phyloP scores from a whole-genome alignment of 495 filamentous ascomycete species.

The Filosporella fistucella region DNA sequence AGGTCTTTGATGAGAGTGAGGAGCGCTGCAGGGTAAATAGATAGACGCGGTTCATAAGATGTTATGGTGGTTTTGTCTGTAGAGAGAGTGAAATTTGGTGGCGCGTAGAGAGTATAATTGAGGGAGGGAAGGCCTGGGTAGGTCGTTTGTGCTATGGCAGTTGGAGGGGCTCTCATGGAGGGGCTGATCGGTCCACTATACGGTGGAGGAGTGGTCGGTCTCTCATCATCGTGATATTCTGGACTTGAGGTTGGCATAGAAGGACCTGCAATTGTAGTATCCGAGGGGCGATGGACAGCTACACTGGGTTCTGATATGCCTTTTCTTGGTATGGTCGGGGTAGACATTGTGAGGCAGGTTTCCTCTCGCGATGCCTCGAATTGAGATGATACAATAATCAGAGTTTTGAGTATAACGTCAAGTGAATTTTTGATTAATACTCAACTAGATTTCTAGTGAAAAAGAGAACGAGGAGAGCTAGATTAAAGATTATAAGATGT shows the following conservation, averaged over 20 bases:
- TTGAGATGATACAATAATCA: too few species aligned
- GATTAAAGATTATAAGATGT: too few species aligned
- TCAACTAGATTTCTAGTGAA: too few species aligned
- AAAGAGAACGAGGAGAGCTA: too few species aligned
- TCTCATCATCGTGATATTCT: constrained; percentile 1
- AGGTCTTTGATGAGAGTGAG: constrained; percentile 39
- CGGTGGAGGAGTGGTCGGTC: constrained; percentile 32
- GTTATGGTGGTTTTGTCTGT: constrained; percentile 40
- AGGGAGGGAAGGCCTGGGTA: constrained; percentile 41
- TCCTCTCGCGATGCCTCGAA: too few species aligned
- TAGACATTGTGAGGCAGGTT: too few species aligned
- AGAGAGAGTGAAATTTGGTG: constrained; percentile 40
- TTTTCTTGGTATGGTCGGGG: constrained; percentile 9
- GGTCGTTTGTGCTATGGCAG: constrained; percentile 6
- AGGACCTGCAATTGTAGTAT: background rate
- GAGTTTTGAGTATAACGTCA: too few species aligned
- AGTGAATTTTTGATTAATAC: too few species aligned
- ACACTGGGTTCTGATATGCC: constrained; percentile 12
- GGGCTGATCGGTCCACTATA: constrained; percentile 38
- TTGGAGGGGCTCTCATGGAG: constrained; percentile 9
- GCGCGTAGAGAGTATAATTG: constrained; percentile 46
- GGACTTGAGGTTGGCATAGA: background rate
- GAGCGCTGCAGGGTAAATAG: constrained; percentile 34
- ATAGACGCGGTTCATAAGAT: constrained; percentile 35
- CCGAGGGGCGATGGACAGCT: constrained; percentile 16